Base-by-base conservation (phyloP, 371 early-diverging fungal species). In the Rhizopus delemar region DNA sequence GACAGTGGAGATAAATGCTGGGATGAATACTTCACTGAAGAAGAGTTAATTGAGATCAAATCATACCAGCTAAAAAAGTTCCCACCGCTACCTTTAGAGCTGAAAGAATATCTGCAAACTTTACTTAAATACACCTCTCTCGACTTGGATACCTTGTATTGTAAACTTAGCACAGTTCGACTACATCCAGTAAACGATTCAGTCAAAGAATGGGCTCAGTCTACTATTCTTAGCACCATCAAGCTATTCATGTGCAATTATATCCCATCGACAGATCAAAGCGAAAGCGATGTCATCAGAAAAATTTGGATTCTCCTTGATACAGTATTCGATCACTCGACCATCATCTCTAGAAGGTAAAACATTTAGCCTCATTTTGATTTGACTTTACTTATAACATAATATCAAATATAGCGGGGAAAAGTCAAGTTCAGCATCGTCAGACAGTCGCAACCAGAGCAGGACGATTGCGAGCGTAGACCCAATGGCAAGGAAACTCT, bases 41-140 rank as follows among this genome's bases (percentile, higher is more conserved):
- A 56, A 56, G 56, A 56, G 28, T 45, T 56, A 45, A 31, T n/a
- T 35, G 56, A 56, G 34, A 56, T 56, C 16, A 56, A 34, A 34
- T 45, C 43, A 28, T 45, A 56, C 13, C 32, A 56, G 12, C 31
- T 15, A 45, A 56, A 56, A 34, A 45, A 45, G 16, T 34, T 35
- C 33, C 34, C 36, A 56, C 29, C n/a, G 8, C 46, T 56, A 45
- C 46, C 35, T 34, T 32, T 45, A 22, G 43, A 43, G 34, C 29
- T 55, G 33, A 31, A 55, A 33, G 15, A 45, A 32, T 46, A 33
- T 55, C 43, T 55, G 43, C 43, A 36, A 36, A 36, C 6, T 36
- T 36, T 36, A 36, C 36, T 36, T 36, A 11, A 36, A 36, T 36
- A 36, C 36, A 36, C 2, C 36, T 36, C 36, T 43, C 13, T 22